Evolutionary conservation across 164 flowering plant genomes (phyloP), one percentile per base, ranked within the genome.

Genomic region (Stephania yunnanensis): DNA sequence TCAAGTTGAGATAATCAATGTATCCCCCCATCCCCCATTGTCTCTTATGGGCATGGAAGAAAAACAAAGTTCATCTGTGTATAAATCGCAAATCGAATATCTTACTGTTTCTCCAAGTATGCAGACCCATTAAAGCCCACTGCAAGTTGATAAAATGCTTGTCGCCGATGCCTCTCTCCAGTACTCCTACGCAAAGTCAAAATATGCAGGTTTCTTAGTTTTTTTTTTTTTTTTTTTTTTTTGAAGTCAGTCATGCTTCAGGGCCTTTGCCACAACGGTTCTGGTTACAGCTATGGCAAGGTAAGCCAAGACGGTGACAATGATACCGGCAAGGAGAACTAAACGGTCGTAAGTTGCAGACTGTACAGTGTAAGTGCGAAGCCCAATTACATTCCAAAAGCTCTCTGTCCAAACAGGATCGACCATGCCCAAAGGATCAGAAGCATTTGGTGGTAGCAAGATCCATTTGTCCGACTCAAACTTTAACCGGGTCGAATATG

Each of bases 341-440:
- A 88, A 68, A 45, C 75, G 80, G 71, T 95, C 96, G 72, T 87
- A 95, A 71, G 84, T 45, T 17, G 86, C 75, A 77, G 71, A 78
- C 79, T 95, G 92, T 8, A 88, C 85, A 15, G 85, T 82, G 80
- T 92, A 95, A 13, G 86, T 88, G 7, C 91, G 83, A 1, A 95
- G 81, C 3, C 85, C 86, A 46, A 95, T 86, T 6, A 81, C 72
- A 79, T 90, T 78, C 99, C 99, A 95, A 74, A 89, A 92, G 85
- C 99, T 95, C 76, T 93, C 99, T 2, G 97, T 89, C 99, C 99
- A 95, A 42, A 95, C 84, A 15, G 99, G 94, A 70, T 95, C 99
- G 5, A 84, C 80, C 78, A 74, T 70, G 45, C 88, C 95, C 95
- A 91, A 84, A 1, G 80, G 74, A 77, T 95, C 95, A 0, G 95